Conservation (phyloP, 1,284 basidiomycete species). For the Trichosporon sp. region DNA sequence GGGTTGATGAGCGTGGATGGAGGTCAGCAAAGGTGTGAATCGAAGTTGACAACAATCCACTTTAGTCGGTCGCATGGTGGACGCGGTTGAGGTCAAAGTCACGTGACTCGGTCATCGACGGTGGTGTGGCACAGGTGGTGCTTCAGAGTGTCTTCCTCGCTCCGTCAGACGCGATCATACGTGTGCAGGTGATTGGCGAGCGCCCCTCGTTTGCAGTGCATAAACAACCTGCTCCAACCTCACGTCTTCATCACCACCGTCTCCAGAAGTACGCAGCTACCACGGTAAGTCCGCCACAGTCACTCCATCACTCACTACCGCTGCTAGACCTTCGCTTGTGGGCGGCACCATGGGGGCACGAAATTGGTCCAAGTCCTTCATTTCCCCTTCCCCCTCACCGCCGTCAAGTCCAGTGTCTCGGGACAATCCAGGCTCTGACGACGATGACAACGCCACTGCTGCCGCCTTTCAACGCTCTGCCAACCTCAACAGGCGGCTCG, state of each 20-base stretch:
- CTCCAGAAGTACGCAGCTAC: background rate
- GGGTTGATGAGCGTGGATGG: conserved; percentile 23
- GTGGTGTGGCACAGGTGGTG: background rate
- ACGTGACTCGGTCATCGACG: conserved; percentile 18
- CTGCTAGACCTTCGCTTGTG: too few species aligned
- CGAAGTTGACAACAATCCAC: conserved; percentile 12
- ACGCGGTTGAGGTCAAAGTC: background rate
- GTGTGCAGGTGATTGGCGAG: background rate
- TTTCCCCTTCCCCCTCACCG: conserved; percentile 25
- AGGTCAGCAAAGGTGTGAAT: background rate
- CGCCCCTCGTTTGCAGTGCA: too few species aligned
- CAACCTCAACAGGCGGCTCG: conserved; percentile 33
- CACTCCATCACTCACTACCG: too few species aligned
- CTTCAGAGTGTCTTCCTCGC: background rate
- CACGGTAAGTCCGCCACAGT: background rate
- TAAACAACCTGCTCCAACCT: background rate
- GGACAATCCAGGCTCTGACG: conserved; percentile 17
- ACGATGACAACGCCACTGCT: background rate
- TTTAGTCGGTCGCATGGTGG: background rate
- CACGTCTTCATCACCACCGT: background rate
- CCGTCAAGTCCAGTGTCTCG: conserved; percentile 8
- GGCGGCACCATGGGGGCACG: background rate
- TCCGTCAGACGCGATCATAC: background rate
- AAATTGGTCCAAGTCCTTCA: conserved; percentile 22
- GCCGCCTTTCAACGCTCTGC: conserved; percentile 18